Evolutionary conservation across 306 rosid genomes (phyloP), one percentile per base, ranked within the genome.

Genomic region (Astragalus glycyphyllos): DNA sequence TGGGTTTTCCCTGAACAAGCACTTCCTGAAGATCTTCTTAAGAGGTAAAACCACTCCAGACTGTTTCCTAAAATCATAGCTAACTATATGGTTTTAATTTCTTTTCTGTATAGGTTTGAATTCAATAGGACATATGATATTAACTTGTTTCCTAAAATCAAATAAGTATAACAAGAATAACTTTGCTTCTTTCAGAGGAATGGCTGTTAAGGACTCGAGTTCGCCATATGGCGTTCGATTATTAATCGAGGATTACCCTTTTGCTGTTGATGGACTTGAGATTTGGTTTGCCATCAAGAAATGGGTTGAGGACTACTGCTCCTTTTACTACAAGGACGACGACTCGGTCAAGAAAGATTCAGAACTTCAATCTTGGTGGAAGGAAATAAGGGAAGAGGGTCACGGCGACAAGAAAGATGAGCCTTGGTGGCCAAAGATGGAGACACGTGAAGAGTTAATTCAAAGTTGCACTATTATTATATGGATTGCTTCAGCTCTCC

Each of bases 1-100:
- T 92, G 97, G 97, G 51, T 47, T 70, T 88, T 92, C 68, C 83
- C 77, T 16, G 96, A 88, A 5, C 93, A 90, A 75, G 89, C 97
- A 49, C 82, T 92, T 14, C 97, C 98, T 34, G 79, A 4, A 53
- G 96, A 90, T 81, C 89, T 92, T 20, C 7, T 88, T 68, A 88
- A 90, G 79, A 85, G 98, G 98, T 90, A 84, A 84, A 58, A 57
- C 55, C 54, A 70, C 40, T 64, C 69, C 61, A 59, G n/a, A n/a
- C n/a, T n/a, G n/a, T n/a, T n/a, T n/a, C 54, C 46, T 51, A 46
- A 59, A 56, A 37, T 6, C 65, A 15, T 59, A 37, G 29, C 47
- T 8, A 35, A 38, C 45, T 58, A 34, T 7, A 53, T 62, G 15
- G 3, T 44, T 68, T 51, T 16, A 7, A 2, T n/a, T n/a, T n/a